Conservation (phyloP, 306 rosid genomes). For the Trichosanthes cucumerina region DNA sequence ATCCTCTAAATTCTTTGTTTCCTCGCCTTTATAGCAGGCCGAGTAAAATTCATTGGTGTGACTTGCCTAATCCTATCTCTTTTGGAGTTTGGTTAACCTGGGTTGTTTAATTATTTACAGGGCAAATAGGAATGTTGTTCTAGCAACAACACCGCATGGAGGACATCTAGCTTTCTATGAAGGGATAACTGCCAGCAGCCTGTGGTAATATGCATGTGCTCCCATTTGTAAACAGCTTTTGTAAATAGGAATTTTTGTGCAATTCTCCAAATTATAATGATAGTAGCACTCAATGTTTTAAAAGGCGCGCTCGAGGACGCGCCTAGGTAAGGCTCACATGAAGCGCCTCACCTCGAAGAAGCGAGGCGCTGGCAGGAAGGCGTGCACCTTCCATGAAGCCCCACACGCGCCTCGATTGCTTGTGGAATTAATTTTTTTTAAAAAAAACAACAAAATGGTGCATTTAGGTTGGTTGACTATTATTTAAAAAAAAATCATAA, state of each 20-base stretch:
- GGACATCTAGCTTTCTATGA: constrained; percentile 16
- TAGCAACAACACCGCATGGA: constrained; percentile 15
- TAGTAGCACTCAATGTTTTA: too few species aligned
- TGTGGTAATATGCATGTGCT: constrained; percentile 4
- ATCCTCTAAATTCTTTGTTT: background rate
- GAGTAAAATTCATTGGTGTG: background rate
- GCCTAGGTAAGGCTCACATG: too few species aligned
- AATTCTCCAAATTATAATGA: background rate
- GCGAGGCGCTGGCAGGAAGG: too few species aligned
- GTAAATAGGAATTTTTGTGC: background rate
- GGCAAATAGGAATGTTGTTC: constrained; percentile 15
- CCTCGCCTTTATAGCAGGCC: background rate
- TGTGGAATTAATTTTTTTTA: too few species aligned
- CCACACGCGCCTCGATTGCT: too few species aligned
- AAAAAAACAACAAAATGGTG: too few species aligned
- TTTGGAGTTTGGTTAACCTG: background rate
- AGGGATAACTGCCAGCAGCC: constrained; percentile 11
- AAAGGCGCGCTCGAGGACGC: too few species aligned
- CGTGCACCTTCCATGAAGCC: too few species aligned
- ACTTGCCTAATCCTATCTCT: constrained; percentile 3
- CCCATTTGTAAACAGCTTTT: background rate
- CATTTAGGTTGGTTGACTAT: too few species aligned
- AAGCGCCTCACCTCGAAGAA: too few species aligned
- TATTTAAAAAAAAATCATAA: too few species aligned
- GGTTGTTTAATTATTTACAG: background rate